Conservation (phyloP, 208 protist genomes). For the Dictyostelium gargantuum region DNA sequence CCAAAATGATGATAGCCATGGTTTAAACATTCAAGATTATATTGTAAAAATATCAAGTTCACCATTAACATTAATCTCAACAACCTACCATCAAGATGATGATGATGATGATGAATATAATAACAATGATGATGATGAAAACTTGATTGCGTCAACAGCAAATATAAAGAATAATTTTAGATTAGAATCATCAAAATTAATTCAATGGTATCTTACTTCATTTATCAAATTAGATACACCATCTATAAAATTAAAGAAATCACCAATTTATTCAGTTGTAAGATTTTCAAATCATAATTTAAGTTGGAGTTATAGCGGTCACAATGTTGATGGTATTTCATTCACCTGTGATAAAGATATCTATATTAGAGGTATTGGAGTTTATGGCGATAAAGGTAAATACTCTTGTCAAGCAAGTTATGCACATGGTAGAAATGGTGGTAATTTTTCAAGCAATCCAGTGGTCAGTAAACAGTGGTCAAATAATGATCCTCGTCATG, state of each 20-base stretch:
- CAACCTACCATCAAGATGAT: background rate
- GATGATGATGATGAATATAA: background rate
- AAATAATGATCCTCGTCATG: background rate
- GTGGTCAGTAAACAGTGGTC: background rate
- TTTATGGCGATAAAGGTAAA: constrained; percentile 39
- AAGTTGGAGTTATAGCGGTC: background rate
- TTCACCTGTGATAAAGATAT: background rate
- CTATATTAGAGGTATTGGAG: constrained; percentile 22
- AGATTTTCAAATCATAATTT: background rate
- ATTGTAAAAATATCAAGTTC: background rate
- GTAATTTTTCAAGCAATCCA: background rate
- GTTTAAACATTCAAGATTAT: background rate
- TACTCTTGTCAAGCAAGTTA: background rate
- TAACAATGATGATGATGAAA: background rate
- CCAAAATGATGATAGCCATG: background rate
- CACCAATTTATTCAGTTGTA: background rate
- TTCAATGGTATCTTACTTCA: background rate
- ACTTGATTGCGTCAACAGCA: no score
- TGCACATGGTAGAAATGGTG: background rate
- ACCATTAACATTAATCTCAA: background rate
- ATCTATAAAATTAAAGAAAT: background rate
- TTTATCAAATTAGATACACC: background rate
- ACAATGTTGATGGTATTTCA: background rate
- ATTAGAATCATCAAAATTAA: background rate
- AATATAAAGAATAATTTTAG: background rate